Evolutionary conservation across 2,329 filamentous ascomycete species (phyloP).

Genomic region (Basipetospora chlamydospora): DNA sequence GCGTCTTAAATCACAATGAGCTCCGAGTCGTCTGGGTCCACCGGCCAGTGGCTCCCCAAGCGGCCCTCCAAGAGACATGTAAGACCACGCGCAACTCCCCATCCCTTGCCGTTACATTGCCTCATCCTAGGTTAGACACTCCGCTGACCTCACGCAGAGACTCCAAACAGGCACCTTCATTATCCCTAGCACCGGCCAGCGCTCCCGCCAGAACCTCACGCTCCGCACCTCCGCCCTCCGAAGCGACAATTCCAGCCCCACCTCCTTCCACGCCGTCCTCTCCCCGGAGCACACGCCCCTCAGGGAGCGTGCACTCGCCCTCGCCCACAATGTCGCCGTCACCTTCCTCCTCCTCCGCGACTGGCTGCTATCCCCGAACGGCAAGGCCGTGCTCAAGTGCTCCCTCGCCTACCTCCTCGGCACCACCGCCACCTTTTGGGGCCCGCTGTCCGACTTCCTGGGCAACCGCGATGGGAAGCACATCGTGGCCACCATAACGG

Average conservation of each 20-base stretch:
- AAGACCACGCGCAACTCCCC: background rate
- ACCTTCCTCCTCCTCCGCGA: conserved; percentile 27
- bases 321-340: conserved; percentile 22
- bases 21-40: background rate
- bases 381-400: conserved; percentile 76
- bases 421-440: conserved; percentile 73
- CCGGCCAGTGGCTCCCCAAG: background rate
- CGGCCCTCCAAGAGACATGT: conserved; percentile 4
- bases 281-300: conserved; percentile 17
- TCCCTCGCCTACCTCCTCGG: conserved; percentile 79
- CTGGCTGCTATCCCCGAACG: conserved; percentile 58
- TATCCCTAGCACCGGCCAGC: conserved; percentile 72
- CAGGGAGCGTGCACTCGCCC: conserved; percentile 19
- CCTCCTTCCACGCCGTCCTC: conserved; percentile 19
- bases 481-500: conserved; percentile 81
- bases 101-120: background rate
- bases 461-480: conserved; percentile 85
- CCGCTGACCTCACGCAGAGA: conserved; percentile 32
- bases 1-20: conserved; percentile 1
- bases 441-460: conserved; percentile 55
- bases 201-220: conserved; percentile 65
- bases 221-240: conserved; percentile 34
- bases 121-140: background rate
- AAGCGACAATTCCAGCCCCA: conserved; percentile 14
- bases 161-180: conserved; percentile 78